Base-by-base conservation (phyloP, 23 red algal genomes). In the Cyanidioschyzon merolae region DNA sequence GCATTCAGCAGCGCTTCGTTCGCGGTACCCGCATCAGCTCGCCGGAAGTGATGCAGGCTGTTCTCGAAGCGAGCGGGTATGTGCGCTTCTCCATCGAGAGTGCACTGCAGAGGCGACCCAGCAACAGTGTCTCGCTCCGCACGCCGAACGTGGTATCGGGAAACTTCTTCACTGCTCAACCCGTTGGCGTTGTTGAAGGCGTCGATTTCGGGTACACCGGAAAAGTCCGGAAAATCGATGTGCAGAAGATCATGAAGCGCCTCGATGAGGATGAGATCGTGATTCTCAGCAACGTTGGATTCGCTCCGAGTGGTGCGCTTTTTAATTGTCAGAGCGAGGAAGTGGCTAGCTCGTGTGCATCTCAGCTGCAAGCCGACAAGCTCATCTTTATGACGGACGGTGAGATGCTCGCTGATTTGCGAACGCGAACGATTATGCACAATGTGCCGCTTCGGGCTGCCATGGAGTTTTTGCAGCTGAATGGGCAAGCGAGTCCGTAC, bases 131-230 rank as follows among this genome's bases (percentile, higher is more conserved):
- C 0, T 41, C 57, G 39, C 37, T 58, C 30, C 77, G 76, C 24
- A 81, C 57, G 31, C 80, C 90, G 35, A 86, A 80, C 41, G 80
- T 91, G 54, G 84, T 97, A 7, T 86, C 79, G 17, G 87, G 88
- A 34, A 97, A 88, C 59, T 97, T 97, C 80, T 97, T 80, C 82
- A 80, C 93, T 30, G 93, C 93, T 26, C 88, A 89, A 32, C 93
- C 93, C 37, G 75, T 91, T 37, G 93, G 93, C 0, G 86, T 97
- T 58, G 86, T 97, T 63, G 74, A 90, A 26, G 93, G 93, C 32
- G 71, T 90, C 29, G 93, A 97, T 83, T 97, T 84, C 82, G 93
- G 88, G 1, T 86, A 81, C 41, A 84, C 93, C 15, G 93, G 93
- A 15, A 75, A 77, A 31, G 93, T 97, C 29, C 84, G 93, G n/a